Conservation (phyloP, 768 basidiomycete genomes). For the Russula emetica region DNA sequence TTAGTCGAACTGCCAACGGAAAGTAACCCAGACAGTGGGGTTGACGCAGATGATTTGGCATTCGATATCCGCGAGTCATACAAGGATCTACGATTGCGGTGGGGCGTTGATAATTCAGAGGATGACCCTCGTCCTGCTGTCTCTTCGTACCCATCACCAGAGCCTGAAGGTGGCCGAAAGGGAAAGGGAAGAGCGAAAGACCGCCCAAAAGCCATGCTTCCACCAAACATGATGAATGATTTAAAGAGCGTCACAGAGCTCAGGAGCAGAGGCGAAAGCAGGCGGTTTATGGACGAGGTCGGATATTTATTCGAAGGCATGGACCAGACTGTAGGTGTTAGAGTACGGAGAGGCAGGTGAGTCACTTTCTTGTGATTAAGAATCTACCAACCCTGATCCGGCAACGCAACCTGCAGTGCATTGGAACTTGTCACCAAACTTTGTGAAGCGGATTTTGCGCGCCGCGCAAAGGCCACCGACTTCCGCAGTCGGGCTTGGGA, state of each 20-base stretch:
- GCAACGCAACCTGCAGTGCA: conserved; percentile 45
- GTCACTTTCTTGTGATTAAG: conserved; percentile 16
- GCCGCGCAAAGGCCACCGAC: conserved; percentile 74
- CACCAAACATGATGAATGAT: conserved; percentile 63
- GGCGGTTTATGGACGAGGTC: conserved; percentile 77
- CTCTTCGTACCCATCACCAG: conserved; percentile 15
- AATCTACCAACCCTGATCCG: not conserved
- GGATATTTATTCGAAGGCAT: conserved; percentile 84
- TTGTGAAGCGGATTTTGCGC: conserved; percentile 68
- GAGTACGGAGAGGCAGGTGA: conserved; percentile 66
- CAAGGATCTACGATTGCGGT: conserved; percentile 63
- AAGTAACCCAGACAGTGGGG: conserved; percentile 24
- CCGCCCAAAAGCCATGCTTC: conserved; percentile 34
- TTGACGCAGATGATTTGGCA: conserved; percentile 40
- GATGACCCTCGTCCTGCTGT: conserved; percentile 51
- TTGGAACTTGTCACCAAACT: conserved; percentile 72
- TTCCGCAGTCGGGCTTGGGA: conserved; percentile 69
- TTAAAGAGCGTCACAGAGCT: conserved; percentile 78
- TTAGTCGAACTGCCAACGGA: conserved; percentile 53
- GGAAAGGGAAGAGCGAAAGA: conserved; percentile 37
- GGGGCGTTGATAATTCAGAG: conserved; percentile 78
- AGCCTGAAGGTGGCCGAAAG: conserved; percentile 37
- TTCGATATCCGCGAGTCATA: conserved; percentile 67
- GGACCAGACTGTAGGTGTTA: conserved; percentile 46
- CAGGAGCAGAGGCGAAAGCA: conserved; percentile 71